phyloP scores from a whole-genome alignment of 306 rosid genomes.

The Casuarina equisetifolia region DNA sequence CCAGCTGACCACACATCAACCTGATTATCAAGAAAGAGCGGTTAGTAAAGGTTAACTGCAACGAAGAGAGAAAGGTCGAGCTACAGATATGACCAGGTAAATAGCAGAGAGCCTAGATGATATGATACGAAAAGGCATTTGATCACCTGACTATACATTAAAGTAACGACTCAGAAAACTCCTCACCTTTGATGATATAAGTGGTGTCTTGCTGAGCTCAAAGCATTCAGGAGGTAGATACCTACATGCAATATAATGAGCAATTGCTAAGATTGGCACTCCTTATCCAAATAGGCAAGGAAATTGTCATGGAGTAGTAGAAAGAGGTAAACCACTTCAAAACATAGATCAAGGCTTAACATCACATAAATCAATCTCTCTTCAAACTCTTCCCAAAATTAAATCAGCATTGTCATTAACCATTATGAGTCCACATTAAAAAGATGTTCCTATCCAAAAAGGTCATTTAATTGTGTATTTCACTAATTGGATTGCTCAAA shows the following conservation, averaged over 20 bases:
- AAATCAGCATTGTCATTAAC: background rate
- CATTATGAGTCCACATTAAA: background rate
- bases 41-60: constrained; percentile 23
- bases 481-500: background rate
- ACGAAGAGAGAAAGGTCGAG: background rate
- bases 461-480: background rate
- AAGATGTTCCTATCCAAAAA: background rate
- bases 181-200: constrained; percentile 91
- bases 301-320: constrained; percentile 6
- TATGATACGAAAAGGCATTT: constrained; percentile 3
- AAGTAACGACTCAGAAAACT: background rate
- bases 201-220: constrained; percentile 88
- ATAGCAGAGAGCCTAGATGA: background rate
- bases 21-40: constrained; percentile 47
- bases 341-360: background rate
- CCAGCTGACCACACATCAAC: constrained; percentile 99
- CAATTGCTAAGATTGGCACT: constrained; percentile 1
- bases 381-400: background rate
- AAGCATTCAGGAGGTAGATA: constrained; percentile 99
- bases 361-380: background rate
- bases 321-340: constrained; percentile 1
- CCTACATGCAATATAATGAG: constrained; percentile 45
- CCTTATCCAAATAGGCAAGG: constrained; percentile 2
- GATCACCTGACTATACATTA: background rate
- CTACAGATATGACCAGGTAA: background rate